Base-by-base conservation (phyloP, 805 yeast genomes). In the Candida incommunis region DNA sequence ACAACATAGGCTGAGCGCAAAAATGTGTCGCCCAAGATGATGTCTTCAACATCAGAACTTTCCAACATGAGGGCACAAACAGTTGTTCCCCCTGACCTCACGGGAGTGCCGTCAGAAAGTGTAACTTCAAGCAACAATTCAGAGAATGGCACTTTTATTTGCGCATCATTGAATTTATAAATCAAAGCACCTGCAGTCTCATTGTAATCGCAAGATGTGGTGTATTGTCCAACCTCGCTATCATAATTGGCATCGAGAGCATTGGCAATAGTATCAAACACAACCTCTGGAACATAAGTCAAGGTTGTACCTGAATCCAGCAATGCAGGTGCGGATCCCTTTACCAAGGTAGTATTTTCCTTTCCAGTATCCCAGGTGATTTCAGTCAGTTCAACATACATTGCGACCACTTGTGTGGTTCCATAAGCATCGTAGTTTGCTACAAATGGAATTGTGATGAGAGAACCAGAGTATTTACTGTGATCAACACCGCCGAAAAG, bases 1-100 rank as follows among this genome's bases (percentile, higher is more conserved):
- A 79, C 85, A 22, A 74, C 71, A 56, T 82, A 83, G 3, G 79
- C 80, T 31, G 74, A 69, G 44, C 83, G 67, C 50, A 82, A 61
- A 56, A 82, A 73, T 41, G 73, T 70, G 56, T 80, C 87, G 9
- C 92, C 92, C 29, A 82, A 64, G 45, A 78, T 67, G 41, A 54
- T 29, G 63, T 58, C 22, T 51, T 40, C 23, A 54, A 60, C 46
- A 52, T 61, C 24, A 18, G 37, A 13, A 55, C 61, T 20, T 58
- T 52, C 16, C 18, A 58, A 49, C 15, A 56, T 53, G 26, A 61
- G 45, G 4, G 50, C 46, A 29, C 59, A 55, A 9, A 9, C 13
- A 9, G 27, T 7, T 13, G 7, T 13, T 25, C 27, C 27, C 13
- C 27, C 27, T n/a, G 46, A 26, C 23, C 18, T 7, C 7, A n/a